phyloP scores from a whole-genome alignment of 2,329 filamentous ascomycete genomes.

The Colletotrichum sidae region DNA sequence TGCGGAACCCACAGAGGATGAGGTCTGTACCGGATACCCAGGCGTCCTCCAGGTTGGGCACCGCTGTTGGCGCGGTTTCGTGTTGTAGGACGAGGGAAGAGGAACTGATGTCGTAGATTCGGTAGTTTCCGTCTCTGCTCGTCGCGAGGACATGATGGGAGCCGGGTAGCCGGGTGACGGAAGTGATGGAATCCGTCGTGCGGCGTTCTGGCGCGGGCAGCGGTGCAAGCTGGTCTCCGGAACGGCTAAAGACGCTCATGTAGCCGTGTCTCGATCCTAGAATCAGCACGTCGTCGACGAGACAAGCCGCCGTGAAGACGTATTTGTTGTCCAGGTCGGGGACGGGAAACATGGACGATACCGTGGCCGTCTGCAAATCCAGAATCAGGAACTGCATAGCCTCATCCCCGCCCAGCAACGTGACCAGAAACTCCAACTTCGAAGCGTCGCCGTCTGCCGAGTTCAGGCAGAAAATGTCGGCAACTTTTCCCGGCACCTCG shows the following conservation, averaged over 20 bases:
- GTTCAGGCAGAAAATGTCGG: slow-evolving; percentile 59
- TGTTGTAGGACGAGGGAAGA: slow-evolving; percentile 72
- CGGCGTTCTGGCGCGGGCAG: slow-evolving; percentile 52
- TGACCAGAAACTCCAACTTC: slow-evolving; percentile 54
- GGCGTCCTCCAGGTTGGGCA: slow-evolving; percentile 80
- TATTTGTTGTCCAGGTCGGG: slow-evolving; percentile 60
- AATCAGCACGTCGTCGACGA: slow-evolving; percentile 56
- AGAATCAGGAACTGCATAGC: slow-evolving; percentile 57
- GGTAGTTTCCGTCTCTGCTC: slow-evolving; percentile 81
- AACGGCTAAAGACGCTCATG: slow-evolving; percentile 52
- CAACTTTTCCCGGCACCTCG: slow-evolving; percentile 60
- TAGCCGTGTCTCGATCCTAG: slow-evolving; percentile 67
- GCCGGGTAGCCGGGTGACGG: slow-evolving; percentile 63
- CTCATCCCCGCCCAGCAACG: slow-evolving; percentile 57
- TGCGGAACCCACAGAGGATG: slow-evolving; percentile 83
- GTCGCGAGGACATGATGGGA: slow-evolving; percentile 73
- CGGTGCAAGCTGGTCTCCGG: slow-evolving; percentile 43
- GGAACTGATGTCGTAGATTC: slow-evolving; percentile 65
- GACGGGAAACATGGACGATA: slow-evolving; percentile 46
- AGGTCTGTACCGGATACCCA: slow-evolving; percentile 70
- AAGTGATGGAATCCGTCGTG: slow-evolving; percentile 75
- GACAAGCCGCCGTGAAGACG: slow-evolving; percentile 59
- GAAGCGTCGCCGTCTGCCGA: background rate
- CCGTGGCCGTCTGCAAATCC: slow-evolving; percentile 44
- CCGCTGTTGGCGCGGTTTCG: slow-evolving; percentile 76